A percentile compares a stretch with the other conserved stretches of the same genome.
Conservation (phyloP, 2,329 filamentous ascomycete genomes). For the Trichophyton equinum region DNA sequence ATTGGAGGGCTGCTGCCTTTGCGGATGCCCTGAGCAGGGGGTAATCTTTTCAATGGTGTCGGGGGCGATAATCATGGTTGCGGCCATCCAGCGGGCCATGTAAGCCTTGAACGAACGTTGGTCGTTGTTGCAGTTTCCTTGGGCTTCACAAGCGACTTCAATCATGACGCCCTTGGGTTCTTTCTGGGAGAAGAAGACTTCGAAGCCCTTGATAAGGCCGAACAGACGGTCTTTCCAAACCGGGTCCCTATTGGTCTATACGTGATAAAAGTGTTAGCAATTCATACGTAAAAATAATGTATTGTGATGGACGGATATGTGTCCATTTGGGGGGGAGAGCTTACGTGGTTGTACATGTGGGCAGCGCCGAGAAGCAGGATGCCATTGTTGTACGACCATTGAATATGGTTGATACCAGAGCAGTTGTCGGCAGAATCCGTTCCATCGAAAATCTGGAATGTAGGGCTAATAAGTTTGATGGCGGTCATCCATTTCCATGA, state of each 20-base stretch:
- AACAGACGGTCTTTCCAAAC: conserved; percentile 43
- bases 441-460: conserved; percentile 45
- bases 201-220: conserved; percentile 42
- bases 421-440: conserved; percentile 43
- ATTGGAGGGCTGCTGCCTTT: conserved; percentile 37
- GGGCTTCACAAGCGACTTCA: conserved; percentile 47
- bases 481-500: conserved; percentile 46
- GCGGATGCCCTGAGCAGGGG: conserved; percentile 44
- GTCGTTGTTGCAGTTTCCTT: conserved; percentile 47
- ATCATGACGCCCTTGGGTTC: conserved; percentile 40
- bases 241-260: conserved; percentile 25
- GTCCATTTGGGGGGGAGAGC: conserved; percentile 10
- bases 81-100: conserved; percentile 48
- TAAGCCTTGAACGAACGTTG: conserved; percentile 56
- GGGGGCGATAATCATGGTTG: conserved; percentile 46
- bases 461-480: conserved; percentile 39
- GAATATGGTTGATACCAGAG: conserved; percentile 37
- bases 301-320: background rate
- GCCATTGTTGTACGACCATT: conserved; percentile 48
- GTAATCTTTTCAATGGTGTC: conserved; percentile 40
- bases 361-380: conserved; percentile 45
- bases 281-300: background rate
- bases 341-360: conserved; percentile 43
- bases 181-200: conserved; percentile 41
- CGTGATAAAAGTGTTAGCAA: background rate